Evolutionary conservation across 768 basidiomycete genomes (phyloP), one percentile per base, ranked within the genome.

Genomic region (Calvatia gigantea): DNA sequence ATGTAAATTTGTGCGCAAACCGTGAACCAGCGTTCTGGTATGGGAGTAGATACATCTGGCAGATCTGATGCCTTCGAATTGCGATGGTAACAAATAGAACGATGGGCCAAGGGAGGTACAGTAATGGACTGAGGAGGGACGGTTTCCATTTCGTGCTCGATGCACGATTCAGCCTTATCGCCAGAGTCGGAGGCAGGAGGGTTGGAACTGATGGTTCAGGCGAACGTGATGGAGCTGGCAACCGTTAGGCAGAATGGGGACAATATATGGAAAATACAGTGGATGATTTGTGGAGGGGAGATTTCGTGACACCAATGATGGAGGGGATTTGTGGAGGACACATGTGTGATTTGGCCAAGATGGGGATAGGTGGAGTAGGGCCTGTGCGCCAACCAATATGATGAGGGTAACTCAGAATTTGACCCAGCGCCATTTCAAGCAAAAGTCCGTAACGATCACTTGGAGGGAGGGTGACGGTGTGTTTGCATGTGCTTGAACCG

Each of bases 381-480:
- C 71, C 58, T 87, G 81, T 2, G 79, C 60, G 5, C 68, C 76
- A 3, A 76, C 59, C 2, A 75, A 70, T 9, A 84, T 60, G 8
- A 75, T 44, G 35, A 89, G 60, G 1, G 84, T 76, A 0, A 84
- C 60, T 82, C 86, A 89, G 63, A 91, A 86, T 54, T 82, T 81
- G 23, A 73, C 70, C 70, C 83, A 84, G 39, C 69, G 73, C 73
- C 81, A 80, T 6, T 76, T 59, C 0, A 59, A 64, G 44, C 63
- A 61, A 12, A 74, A 39, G 35, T 55, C 54, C 6, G 54, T 55
- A 17, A 55, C 47, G 7, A 55, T 48, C 12, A 45, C 46, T 15
- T 45, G 47, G 11, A 55, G 19, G 2, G 48, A 12, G 17, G 46
- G 28, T 29, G 32, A 47, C 33, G 47, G 1, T 37, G 23, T n/a